Percentiles rank a stretch among this genome's conserved stretches.
These are phyloP conservation scores for Monosporascus cannonballus DNA, from an alignment of 2,329 filamentous ascomycete species.

Conservation along the genomic window DNA sequence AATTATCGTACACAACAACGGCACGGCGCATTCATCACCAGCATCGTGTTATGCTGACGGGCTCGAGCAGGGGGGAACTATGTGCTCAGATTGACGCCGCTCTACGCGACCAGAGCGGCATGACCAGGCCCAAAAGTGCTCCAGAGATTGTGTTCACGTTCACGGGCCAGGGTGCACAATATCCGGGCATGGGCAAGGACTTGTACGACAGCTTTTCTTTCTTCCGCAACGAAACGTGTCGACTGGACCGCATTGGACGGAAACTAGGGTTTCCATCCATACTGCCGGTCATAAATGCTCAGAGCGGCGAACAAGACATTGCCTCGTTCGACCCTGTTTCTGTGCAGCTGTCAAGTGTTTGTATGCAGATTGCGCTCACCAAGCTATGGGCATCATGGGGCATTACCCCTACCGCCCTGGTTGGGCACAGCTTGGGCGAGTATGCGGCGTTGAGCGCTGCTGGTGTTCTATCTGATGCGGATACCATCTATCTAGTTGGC, in stretches of 20 bases:
- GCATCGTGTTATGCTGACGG: constrained; percentile 40
- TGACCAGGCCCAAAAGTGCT: constrained; percentile 32
- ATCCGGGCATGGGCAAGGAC: constrained; percentile 8
- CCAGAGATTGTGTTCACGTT: constrained; percentile 28
- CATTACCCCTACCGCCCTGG: constrained; percentile 32
- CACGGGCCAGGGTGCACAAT: constrained; percentile 17
- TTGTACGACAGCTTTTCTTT: constrained; percentile 7
- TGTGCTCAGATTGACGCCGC: constrained; percentile 27
- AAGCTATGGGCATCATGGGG: constrained; percentile 31
- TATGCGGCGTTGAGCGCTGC: constrained; percentile 54
- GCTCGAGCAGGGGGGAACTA: constrained; percentile 29
- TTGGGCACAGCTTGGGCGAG: constrained; percentile 50
- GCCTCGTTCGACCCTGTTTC: constrained; percentile 34
- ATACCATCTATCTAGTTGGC: constrained; percentile 56
- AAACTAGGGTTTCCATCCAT: constrained; percentile 45
- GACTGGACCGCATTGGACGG: constrained; percentile 44
- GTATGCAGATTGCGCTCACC: constrained; percentile 30
- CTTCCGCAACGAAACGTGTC: constrained; percentile 36
- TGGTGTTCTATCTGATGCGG: constrained; percentile 51
- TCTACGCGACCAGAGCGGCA: constrained; percentile 33
- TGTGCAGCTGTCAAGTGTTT: constrained; percentile 28
- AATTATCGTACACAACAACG: constrained; percentile 59
- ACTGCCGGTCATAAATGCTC: constrained; percentile 38
- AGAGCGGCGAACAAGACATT: constrained; percentile 28
- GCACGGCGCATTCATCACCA: constrained; percentile 54